Base-by-base conservation (phyloP, 352 stramenopile species). In the Thalassiosira gravida region DNA sequence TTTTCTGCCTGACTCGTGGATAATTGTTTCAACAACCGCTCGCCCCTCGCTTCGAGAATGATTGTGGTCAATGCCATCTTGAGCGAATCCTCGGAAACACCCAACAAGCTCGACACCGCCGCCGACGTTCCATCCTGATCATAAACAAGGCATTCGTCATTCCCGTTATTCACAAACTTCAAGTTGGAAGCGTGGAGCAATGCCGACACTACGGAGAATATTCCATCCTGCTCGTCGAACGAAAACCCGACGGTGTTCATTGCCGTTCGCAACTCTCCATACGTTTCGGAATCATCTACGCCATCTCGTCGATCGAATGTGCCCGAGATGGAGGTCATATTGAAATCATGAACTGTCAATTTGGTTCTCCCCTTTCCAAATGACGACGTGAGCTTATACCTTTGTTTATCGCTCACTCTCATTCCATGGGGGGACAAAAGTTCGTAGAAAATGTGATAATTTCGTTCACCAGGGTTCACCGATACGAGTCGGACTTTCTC, bases 391-490 rank as follows among this genome's bases (percentile, higher is more conserved):
- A 77, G 50, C 52, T 66, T 95, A 82, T 81, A 68, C 80, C 67
- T 6, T 81, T 73, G 37, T 87, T 86, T 63, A 89, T 92, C 82
- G 89, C 90, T 82, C 62, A 67, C 92, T 90, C 18, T 82, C 88
- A 67, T 95, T 83, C 74, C 96, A 92, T 6, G 95, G 50, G 24
- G 69, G 35, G 56, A 77, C 25, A 91, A 83, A 42, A 97, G 77
- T 86, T 98, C 96, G 82, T 98, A 98, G 80, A 98, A 98, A 74
- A 98, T 97, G 81, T 98, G 96, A 85, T 98, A 98, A 74, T 98
- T 98, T 24, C 96, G 92, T 84, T 98, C 96, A 11, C 96, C 96
- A n/a, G 97, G 93, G 2, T 95, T 94, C 77, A 98, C 97, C 9
- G 91, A 95, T 24, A 97, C 95, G 37, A 98, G 96, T 47, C 96